Evolutionary conservation across 176 grass and related monocot genomes (phyloP), one percentile per base, ranked within the genome.

Genomic region (Aegilops bicornis): DNA sequence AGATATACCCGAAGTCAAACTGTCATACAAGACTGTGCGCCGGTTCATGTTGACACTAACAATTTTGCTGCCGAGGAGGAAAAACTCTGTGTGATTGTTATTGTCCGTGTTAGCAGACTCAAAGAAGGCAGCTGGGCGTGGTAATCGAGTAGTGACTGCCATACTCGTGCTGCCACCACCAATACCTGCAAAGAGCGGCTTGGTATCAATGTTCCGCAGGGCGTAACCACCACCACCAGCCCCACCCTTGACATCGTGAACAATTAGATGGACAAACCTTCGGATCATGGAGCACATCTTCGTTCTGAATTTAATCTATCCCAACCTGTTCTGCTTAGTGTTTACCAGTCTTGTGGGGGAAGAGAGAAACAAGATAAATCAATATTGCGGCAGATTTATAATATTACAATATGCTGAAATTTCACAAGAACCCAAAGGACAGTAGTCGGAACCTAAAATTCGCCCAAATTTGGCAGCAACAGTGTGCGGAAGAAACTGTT

Each of bases 251-350:
- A 11, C 0, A 42, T 72, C 20, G 36, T 42, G 35, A 6, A 72
- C 69, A 40, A 72, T 72, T 40, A 72, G 69, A 72, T 72, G 69
- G 35, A 72, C 69, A 40, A 72, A 72, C 13, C 35, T 72, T 72
- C 69, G 35, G 6, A 72, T 40, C 69, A 42, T 72, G 69, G 69
- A 72, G 69, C 35, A n/a, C 35, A 6, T 40, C 69, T 42, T 13
- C 1, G 9, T 22, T 72, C 19, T 40, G 35, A 40, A 72, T 36
- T 36, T 36, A 6, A 1, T 40, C 69, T 72, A 35, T 23, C 31
- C 63, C 32, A 37, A 22, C 9, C 20, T 71, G 68, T 5, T 25
- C n/a, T 12, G 23, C 10, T 27, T 27, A 64, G 61, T 9, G 10
- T 13, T 63, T 25, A 11, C 9, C 22, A 23, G 22, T 23, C 20